These are phyloP conservation scores for Pisolithus thermaeus DNA, from an alignment of 1,284 basidiomycete species.

Conservation along the genomic window DNA sequence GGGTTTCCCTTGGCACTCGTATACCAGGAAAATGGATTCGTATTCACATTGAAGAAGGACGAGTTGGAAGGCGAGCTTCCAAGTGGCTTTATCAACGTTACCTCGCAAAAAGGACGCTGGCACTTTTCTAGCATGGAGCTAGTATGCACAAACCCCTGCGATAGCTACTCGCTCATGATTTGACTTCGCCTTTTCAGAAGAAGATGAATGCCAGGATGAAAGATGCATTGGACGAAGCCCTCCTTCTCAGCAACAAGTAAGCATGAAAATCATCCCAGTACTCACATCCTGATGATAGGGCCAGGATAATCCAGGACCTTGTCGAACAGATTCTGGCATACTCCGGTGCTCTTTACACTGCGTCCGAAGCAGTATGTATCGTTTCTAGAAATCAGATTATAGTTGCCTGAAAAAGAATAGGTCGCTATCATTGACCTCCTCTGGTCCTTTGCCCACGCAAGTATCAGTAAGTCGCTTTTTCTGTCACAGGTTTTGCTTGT, in stretches of 20 bases:
- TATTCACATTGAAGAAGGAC: conserved; percentile 62
- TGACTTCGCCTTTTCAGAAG: conserved; percentile 42
- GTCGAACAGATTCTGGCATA: conserved; percentile 58
- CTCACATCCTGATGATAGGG: background rate
- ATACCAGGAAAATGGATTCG: conserved; percentile 68
- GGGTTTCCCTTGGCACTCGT: conserved; percentile 58
- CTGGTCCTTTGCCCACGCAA: conserved; percentile 77
- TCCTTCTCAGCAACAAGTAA: conserved; percentile 75
- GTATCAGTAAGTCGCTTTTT: conserved; percentile 52
- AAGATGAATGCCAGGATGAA: conserved; percentile 82
- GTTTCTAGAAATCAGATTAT: background rate
- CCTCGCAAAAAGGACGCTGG: conserved; percentile 63
- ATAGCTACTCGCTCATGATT: background rate
- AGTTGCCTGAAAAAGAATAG: conserved; percentile 28
- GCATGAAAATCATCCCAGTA: conserved; percentile 8
- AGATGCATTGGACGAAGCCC: conserved; percentile 76
- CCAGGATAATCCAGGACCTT: conserved; percentile 71
- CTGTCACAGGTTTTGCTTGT: background rate
- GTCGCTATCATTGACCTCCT: conserved; percentile 83
- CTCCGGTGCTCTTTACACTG: conserved; percentile 75
- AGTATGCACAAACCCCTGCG: conserved; percentile 37
- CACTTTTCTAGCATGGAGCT: conserved; percentile 77
- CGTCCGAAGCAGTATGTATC: conserved; percentile 73
- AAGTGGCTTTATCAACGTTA: conserved; percentile 63
- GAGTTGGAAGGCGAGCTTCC: conserved; percentile 63